These are phyloP conservation scores for Alternaria sp. DNA, from an alignment of 2,329 filamentous ascomycete genomes.

Conservation along the genomic window DNA sequence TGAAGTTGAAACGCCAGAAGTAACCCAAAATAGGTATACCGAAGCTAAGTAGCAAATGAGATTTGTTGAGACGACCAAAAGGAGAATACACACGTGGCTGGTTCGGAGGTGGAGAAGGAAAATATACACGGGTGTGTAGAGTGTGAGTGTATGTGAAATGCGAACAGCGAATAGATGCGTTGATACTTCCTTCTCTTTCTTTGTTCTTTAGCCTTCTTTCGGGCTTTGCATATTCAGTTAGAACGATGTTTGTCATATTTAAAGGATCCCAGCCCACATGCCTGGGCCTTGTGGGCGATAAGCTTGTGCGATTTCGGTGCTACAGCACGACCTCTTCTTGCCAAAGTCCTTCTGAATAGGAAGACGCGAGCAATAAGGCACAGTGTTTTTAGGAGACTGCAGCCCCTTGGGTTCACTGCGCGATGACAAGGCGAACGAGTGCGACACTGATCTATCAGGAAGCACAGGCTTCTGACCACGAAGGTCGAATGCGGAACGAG, in stretches of 20 bases:
- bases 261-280: slow-evolving; percentile 72
- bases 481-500: slow-evolving; percentile 53
- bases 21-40: slow-evolving; percentile 24
- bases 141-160: slow-evolving; percentile 14
- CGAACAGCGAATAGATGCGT: slow-evolving; percentile 10
- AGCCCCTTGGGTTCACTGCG: slow-evolving; percentile 48
- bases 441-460: slow-evolving; percentile 48
- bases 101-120: slow-evolving; percentile 22
- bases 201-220: slow-evolving; percentile 30
- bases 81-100: slow-evolving; percentile 21
- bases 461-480: slow-evolving; percentile 45
- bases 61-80: slow-evolving; percentile 18
- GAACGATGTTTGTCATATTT: slow-evolving; percentile 22
- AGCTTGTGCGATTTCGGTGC: slow-evolving; percentile 63
- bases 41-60: slow-evolving; percentile 19
- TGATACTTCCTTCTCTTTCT: slow-evolving; percentile 26
- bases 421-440: slow-evolving; percentile 43
- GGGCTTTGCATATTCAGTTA: slow-evolving; percentile 20
- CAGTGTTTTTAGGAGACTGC: slow-evolving; percentile 52
- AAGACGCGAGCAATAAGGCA: slow-evolving; percentile 53
- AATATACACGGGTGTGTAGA: slow-evolving; percentile 34
- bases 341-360: slow-evolving; percentile 59
- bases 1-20: slow-evolving; percentile 21
- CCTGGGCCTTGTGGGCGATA: slow-evolving; percentile 66
- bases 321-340: slow-evolving; percentile 73